Evolutionary conservation across 208 protist species (phyloP).

Genomic region (Wallacemonas sp.): DNA sequence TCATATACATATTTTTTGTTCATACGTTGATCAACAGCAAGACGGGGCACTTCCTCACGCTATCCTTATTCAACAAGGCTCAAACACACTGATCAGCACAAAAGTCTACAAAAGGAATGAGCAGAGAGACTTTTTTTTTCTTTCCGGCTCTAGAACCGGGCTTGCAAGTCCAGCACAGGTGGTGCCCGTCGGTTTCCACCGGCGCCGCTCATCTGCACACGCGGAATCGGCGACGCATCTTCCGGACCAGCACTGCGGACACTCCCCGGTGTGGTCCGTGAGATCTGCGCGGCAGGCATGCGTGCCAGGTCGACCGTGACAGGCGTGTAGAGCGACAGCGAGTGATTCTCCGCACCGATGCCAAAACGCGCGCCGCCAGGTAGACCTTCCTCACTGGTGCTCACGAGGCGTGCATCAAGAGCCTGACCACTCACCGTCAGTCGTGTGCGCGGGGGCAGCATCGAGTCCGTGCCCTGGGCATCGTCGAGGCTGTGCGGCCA

Average conservation of each 20-base stretch:
- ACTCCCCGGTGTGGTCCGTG: not conserved
- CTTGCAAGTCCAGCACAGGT: not conserved
- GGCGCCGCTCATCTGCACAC: too few species aligned
- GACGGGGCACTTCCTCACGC: not conserved
- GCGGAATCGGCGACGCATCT: not conserved
- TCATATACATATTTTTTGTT: too few species aligned
- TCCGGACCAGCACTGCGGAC: not conserved
- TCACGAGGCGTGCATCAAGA: not conserved
- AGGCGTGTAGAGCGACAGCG: slow-evolving; percentile 1
- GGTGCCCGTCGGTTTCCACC: not conserved
- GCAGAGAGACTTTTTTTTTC: too few species aligned
- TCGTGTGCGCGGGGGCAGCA: not conserved
- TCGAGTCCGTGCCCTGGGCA: too few species aligned
- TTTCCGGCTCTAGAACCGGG: not conserved
- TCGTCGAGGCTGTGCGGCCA: too few species aligned
- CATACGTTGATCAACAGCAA: too few species aligned
- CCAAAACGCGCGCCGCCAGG: not conserved
- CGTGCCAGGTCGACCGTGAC: slow-evolving; percentile 2
- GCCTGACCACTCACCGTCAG: not conserved
- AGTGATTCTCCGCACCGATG: not conserved
- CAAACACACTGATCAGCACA: too few species aligned
- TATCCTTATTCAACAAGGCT: not conserved
- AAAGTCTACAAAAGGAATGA: too few species aligned
- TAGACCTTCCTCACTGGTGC: too few species aligned
- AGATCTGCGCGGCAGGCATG: not conserved